Percentiles rank a stretch among this genome's conserved stretches.
Evolutionary conservation across 345 rosid genomes (phyloP).

Genomic region (Carallia brachiata): DNA sequence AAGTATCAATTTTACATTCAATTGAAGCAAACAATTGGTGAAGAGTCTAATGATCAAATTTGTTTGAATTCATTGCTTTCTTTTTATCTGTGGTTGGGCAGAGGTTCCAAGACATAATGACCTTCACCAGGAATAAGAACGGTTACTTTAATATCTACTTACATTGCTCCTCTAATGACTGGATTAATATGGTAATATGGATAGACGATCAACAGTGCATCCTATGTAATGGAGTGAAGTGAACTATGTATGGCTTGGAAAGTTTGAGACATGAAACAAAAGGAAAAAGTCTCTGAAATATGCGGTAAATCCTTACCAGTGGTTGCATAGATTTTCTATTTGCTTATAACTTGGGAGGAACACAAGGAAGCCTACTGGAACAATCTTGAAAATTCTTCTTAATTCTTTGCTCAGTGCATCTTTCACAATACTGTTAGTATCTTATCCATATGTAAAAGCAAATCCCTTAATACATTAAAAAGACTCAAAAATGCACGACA

Average conservation of each 20-base stretch:
- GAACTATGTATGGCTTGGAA: conserved; percentile 49
- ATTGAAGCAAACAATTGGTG: neutral
- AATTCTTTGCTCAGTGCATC: conserved; percentile 74
- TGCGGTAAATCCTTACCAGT: conserved; percentile 45
- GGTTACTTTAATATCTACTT: conserved; percentile 78
- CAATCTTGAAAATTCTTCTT: conserved; percentile 61
- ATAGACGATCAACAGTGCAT: conserved; percentile 80
- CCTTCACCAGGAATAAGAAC: conserved; percentile 91
- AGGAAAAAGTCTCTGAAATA: conserved; percentile 2
- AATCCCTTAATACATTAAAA: conserved; percentile 17
- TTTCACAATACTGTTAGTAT: conserved; percentile 34
- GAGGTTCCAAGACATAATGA: conserved; percentile 54
- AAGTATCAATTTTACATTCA: neutral
- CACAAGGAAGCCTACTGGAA: conserved; percentile 82
- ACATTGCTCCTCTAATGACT: conserved; percentile 86
- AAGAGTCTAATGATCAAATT: neutral
- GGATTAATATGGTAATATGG: conserved; percentile 90
- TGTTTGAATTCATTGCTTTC: conserved; percentile 6
- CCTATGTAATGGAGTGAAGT: conserved; percentile 28
- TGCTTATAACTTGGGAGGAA: conserved; percentile 94
- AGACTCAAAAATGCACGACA: conserved; percentile 8
- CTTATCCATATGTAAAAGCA: conserved; percentile 10
- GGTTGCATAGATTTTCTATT: conserved; percentile 79
- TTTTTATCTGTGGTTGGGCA: neutral
- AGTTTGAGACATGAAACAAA: conserved; percentile 8